Conservation (phyloP, 1,139 yeast genomes). For the Scheffersomyces segobiensis region DNA sequence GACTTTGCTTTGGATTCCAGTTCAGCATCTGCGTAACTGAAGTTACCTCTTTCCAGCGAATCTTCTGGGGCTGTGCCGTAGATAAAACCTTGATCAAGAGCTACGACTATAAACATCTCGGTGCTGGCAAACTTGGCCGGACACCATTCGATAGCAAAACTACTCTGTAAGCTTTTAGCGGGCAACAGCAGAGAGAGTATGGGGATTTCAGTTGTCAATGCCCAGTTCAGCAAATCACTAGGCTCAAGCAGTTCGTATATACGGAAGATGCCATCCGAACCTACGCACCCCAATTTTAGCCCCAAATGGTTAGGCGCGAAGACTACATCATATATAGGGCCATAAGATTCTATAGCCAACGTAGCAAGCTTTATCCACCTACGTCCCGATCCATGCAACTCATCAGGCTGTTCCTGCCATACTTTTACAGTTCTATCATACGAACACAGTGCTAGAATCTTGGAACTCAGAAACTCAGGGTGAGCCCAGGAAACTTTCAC, state of each 20-base stretch:
- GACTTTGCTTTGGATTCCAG: conserved; percentile 10
- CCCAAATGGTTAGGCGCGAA: conserved; percentile 91
- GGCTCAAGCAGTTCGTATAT: conserved; percentile 91
- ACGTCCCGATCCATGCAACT: conserved; percentile 70
- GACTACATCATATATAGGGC: conserved; percentile 85
- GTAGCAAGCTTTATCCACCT: conserved; percentile 80
- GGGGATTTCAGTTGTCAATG: conserved; percentile 67
- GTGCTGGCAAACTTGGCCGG: conserved; percentile 74
- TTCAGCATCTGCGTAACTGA: conserved; percentile 10
- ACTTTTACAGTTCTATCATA: conserved; percentile 85
- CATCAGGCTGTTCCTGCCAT: conserved; percentile 90
- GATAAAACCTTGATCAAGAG: conserved; percentile 82
- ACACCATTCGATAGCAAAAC: conserved; percentile 90
- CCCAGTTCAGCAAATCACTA: conserved; percentile 80
- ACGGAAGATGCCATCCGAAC: conserved; percentile 85
- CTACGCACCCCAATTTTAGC: conserved; percentile 80
- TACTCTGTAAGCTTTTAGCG: conserved; percentile 80
- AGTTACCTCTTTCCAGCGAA: conserved; percentile 28
- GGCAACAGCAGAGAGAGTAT: conserved; percentile 65
- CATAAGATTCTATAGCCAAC: conserved; percentile 74
- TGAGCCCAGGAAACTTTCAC: conserved; percentile 89
- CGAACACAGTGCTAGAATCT: conserved; percentile 79
- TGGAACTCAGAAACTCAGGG: conserved; percentile 82
- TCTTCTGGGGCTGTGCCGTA: conserved; percentile 47
- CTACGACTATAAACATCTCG: conserved; percentile 83